phyloP scores from a whole-genome alignment of 805 yeast genomes.

The Saccharomycopsis malanga region DNA sequence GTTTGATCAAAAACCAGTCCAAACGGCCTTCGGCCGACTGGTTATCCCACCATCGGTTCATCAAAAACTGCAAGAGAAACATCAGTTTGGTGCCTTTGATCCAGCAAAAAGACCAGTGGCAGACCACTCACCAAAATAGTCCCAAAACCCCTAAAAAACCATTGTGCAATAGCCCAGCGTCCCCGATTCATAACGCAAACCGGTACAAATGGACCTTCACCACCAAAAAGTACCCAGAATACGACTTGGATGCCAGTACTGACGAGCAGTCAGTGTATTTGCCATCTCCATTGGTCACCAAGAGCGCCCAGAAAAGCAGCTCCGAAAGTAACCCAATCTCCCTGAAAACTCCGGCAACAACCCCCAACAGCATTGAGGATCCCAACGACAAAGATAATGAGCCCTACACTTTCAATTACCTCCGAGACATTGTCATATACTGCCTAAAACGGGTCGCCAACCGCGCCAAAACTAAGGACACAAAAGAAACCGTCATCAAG shows the following conservation, averaged over 20 bases:
- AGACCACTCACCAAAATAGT: not conserved
- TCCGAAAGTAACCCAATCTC: not conserved
- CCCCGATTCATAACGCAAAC: not conserved
- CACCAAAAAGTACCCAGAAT: not conserved
- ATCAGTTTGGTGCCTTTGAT: slow-evolving; percentile 32
- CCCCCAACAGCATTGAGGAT: slow-evolving; percentile 22
- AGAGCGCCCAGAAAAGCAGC: not conserved
- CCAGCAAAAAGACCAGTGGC: slow-evolving; percentile 34
- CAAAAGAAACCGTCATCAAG: slow-evolving; percentile 39
- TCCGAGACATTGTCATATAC: slow-evolving; percentile 36
- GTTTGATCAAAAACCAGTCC: slow-evolving; percentile 61
- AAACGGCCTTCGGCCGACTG: slow-evolving; percentile 55
- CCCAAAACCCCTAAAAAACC: not conserved
- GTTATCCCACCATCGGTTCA: slow-evolving; percentile 49
- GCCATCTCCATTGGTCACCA: not conserved
- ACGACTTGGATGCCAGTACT: not conserved
- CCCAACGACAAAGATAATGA: slow-evolving; percentile 13
- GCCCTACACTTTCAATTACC: slow-evolving; percentile 29
- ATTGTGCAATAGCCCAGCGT: not conserved
- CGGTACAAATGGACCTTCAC: slow-evolving; percentile 12
- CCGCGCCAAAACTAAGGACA: slow-evolving; percentile 46
- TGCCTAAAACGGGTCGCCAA: slow-evolving; percentile 41
- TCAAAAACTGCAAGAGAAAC: slow-evolving; percentile 33
- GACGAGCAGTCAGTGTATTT: not conserved
- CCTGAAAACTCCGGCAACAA: slow-evolving; percentile 18